These are phyloP conservation scores for Paracamarosporium sp. DNA, from an alignment of 2,329 filamentous ascomycete genomes.

Conservation along the genomic window DNA sequence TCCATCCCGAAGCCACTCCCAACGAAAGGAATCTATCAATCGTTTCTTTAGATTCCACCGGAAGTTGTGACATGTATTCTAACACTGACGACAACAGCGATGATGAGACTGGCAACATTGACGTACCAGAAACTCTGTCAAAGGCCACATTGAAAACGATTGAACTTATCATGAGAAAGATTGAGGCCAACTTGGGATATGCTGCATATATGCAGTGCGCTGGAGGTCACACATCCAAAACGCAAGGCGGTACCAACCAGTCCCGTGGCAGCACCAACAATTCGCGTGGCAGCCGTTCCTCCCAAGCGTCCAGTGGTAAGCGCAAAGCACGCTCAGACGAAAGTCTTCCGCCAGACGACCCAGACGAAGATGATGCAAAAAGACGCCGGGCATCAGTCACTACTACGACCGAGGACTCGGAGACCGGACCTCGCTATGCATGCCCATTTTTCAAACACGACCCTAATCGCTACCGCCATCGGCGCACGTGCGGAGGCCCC, in stretches of 20 bases:
- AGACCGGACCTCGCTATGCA: slow-evolving; percentile 37
- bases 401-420: slow-evolving; percentile 32
- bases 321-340: slow-evolving; percentile 32
- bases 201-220: slow-evolving; percentile 33
- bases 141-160: slow-evolving; percentile 31
- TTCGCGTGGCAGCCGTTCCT: slow-evolving; percentile 12
- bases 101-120: slow-evolving; percentile 19
- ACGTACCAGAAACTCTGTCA: slow-evolving; percentile 10
- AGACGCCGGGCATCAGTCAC: slow-evolving; percentile 31
- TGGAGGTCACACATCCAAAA: slow-evolving; percentile 15
- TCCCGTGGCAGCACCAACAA: slow-evolving; percentile 1
- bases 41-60: slow-evolving; percentile 32
- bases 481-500: slow-evolving; percentile 46
- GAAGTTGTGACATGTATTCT: slow-evolving; percentile 38
- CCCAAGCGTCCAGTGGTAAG: slow-evolving; percentile 26
- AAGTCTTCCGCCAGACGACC: slow-evolving; percentile 22
- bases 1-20: slow-evolving; percentile 25
- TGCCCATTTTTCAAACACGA: slow-evolving; percentile 53
- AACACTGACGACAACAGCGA: slow-evolving; percentile 34
- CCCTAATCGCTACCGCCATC: slow-evolving; percentile 42
- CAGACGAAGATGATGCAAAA: slow-evolving; percentile 31
- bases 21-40: slow-evolving; percentile 35
- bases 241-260: slow-evolving; percentile 12
- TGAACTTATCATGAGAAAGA: slow-evolving; percentile 35
- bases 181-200: slow-evolving; percentile 33